Evolutionary conservation across 495 filamentous ascomycete species (phyloP), one percentile per base, ranked within the genome.

Genomic region (Chlorociboria aeruginascens): DNA sequence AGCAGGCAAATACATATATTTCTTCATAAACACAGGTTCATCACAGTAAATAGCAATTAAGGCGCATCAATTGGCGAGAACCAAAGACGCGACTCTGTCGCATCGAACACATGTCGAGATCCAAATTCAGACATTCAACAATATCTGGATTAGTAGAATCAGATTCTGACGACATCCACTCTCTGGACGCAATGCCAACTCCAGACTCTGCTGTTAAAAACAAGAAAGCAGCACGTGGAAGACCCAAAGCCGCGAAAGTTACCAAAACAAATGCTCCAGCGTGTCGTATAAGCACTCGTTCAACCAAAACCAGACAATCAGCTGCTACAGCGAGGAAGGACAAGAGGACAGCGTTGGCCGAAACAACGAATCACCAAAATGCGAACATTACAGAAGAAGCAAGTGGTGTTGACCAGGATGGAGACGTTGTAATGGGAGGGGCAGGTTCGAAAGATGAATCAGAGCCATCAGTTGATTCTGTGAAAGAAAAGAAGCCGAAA

Each of bases 71-170:
- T 25, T 25, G 4, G 20, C 20, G 20, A 4, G 20, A 25, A 25
- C 4, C 4, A 4, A 25, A 25, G 20, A 25, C 20, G 20, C 20
- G 20, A 25, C 20, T 25, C 20, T 25, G 20, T 25, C 20, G 20
- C 20, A 25, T 25, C 20, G 20, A 25, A 25, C 20, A 25, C 20
- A 81, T 81, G 77, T 68, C 77, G 20, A 51, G 77, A 74, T 53
- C 61, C 64, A 45, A 77, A 70, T 50, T 64, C 64, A n/a, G 35
- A 11, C 50, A 69, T 20, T 63, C 72, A 29, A 76, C 72, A 32
- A 55, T 85, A 20, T 74, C 81, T 50, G 74, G 69, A n/a, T 65
- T 83, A 40, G 68, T 81, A 32, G 82, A 79, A 49, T 83, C 79
- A 34, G 81, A 84, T 45, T 76, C 78, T 52, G 83, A 87, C 41